Percentiles rank a stretch among this genome's conserved stretches.
Evolutionary conservation across 2,329 filamentous ascomycete species (phyloP).

Genomic region (Calonectria multiphialidica): DNA sequence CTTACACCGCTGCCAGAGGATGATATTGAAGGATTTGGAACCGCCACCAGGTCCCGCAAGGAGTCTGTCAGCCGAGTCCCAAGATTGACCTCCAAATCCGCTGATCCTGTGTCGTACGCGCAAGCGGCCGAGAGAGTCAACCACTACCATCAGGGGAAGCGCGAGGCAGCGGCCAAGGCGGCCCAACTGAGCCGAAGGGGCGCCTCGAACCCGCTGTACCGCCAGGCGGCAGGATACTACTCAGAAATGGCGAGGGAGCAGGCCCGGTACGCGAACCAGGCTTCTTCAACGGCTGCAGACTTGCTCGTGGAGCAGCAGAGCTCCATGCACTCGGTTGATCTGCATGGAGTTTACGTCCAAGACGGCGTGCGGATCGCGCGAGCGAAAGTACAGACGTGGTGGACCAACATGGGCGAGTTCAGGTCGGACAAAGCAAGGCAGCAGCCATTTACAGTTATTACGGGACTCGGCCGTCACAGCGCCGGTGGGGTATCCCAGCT

Average conservation of each 20-base stretch:
- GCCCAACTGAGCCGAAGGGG: slow-evolving; percentile 58
- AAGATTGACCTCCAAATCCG: slow-evolving; percentile 12
- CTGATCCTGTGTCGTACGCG: slow-evolving; percentile 34
- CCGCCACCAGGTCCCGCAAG: slow-evolving; percentile 26
- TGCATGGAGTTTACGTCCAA: slow-evolving; percentile 86
- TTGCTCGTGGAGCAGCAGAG: slow-evolving; percentile 77
- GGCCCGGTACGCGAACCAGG: slow-evolving; percentile 66
- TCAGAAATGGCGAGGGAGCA: slow-evolving; percentile 76
- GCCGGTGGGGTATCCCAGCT: slow-evolving; percentile 80
- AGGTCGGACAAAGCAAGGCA: slow-evolving; percentile 63
- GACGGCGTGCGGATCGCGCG: slow-evolving; percentile 85
- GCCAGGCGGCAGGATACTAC: slow-evolving; percentile 83
- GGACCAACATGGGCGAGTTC: slow-evolving; percentile 77
- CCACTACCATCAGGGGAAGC: slow-evolving; percentile 45
- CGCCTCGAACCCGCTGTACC: slow-evolving; percentile 79
- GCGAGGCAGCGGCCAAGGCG: slow-evolving; percentile 52
- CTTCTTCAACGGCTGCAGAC: slow-evolving; percentile 77
- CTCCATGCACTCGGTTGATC: slow-evolving; percentile 71
- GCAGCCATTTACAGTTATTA: slow-evolving; percentile 78
- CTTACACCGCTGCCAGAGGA: slow-evolving; percentile 51
- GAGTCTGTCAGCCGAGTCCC: slow-evolving; percentile 17
- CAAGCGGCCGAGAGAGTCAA: slow-evolving; percentile 46
- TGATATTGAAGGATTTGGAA: slow-evolving; percentile 46
- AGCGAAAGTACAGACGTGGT: slow-evolving; percentile 79
- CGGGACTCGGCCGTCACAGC: slow-evolving; percentile 84